Base-by-base conservation (phyloP, 192 early-diverging fungal species). In the Backusella parvicylindrica region DNA sequence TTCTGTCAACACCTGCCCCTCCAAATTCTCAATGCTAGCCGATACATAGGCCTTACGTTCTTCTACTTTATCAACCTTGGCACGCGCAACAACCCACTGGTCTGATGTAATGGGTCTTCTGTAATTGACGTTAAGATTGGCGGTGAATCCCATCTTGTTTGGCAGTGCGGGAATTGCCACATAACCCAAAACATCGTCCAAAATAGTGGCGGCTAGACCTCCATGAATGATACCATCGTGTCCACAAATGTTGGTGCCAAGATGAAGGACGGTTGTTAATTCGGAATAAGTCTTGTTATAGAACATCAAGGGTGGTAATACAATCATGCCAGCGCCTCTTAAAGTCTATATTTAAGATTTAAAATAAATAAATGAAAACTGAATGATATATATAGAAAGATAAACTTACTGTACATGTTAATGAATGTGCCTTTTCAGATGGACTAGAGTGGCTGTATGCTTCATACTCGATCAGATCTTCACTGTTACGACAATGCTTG, bases 151-250 rank as follows among this genome's bases (percentile, higher is more conserved):
- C 38, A 89, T 82, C 63, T 87, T 89, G 76, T 88, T 88, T 9
- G 93, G 93, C 15, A 93, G 80, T 47, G 76, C 76, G 6, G 86
- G 85, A 28, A 88, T 82, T 0, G 82, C 84, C 32, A 88, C 82
- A 49, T 82, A 86, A 3, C 86, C 88, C 23, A 84, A 82, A 33
- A 83, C 85, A 77, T 92, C 91, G 84, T 94, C 93, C 69, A 93
- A 82, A 41, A 94, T 65, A 1, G 92, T 93, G 0, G 92, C 92
- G 47, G 89, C 84, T 8, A 93, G 82, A 36, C 91, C 93, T 40
- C 95, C 95, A 73, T 96, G 95, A 47, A 90, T 84, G 67, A 96
- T 94, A 47, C 87, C 88, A 23, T 89, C 84, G 79, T 96, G 95
- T 9, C 95, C 93, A 35, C 91, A 94, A 23, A 95, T 77, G 0